Base-by-base conservation (phyloP, 2,329 filamentous ascomycete species). In the Pseudogymnoascus sp. region DNA sequence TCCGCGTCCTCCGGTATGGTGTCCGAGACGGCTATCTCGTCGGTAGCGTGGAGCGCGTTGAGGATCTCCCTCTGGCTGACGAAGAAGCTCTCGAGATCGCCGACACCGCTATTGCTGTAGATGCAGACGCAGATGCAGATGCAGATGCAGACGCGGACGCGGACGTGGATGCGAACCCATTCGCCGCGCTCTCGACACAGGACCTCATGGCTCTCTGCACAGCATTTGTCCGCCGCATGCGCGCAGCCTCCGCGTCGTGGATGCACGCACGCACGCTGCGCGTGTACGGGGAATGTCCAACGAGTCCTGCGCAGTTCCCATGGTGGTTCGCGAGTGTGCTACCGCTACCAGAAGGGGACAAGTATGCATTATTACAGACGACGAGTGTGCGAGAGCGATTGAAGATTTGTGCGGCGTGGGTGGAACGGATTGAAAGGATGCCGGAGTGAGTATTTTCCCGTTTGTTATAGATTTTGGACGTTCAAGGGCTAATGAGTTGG, bases 271-370 rank as follows among this genome's bases (percentile, higher is more conserved):
- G 88, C 7, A 87, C 93, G 36, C 77, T 93, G 31, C 77, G 84
- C 34, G 86, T 89, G 5, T 95, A 93, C 67, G 92, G 92, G 11
- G 84, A 89, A 64, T 88, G 88, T 18, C 92, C 91, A 0, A 79
- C 84, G 14, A 90, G 96, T 70, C 87, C 91, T 0, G 87, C 87
- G 2, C 74, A 85, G 1, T 95, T 96, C 68, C 90, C 92, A 0
- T 96, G 92, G 82, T 97, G 93, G 93, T 88, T 96, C 68, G 92
- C 89, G 8, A 90, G 86, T 70, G 86, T 95, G 18, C 75, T 96
- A 11, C 91, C 91, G 0, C 86, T 95, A 38, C 82, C 84, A 12
- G 89, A 95, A 25, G 78, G 85, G 28, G 88, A 95, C 69, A 96
- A 93, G 72, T 96, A 96, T 68, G 80, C 83, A 11, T 77, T 97